These are phyloP conservation scores for Ogataea ganodermae DNA, from an alignment of 805 yeast species.

Conservation along the genomic window DNA sequence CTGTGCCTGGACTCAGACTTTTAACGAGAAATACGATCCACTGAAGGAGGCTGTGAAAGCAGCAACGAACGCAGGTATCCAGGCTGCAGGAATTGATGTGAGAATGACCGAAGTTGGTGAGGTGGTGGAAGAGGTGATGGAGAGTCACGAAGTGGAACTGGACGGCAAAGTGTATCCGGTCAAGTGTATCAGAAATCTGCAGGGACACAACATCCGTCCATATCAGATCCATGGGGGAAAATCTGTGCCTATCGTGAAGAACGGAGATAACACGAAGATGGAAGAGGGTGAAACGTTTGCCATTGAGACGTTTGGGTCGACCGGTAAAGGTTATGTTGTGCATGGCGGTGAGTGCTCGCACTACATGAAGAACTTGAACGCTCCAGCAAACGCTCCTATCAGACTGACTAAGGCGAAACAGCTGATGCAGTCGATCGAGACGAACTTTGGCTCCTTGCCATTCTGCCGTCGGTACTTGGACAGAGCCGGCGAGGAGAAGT, in stretches of 20 bases:
- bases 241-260: conserved; percentile 93
- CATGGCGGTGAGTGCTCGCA: conserved; percentile 93
- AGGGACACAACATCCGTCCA: conserved; percentile 90
- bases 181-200: conserved; percentile 86
- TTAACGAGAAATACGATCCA: conserved; percentile 79
- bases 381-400: conserved; percentile 51
- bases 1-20: conserved; percentile 91
- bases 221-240: conserved; percentile 91
- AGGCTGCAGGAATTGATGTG: conserved; percentile 94
- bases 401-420: conserved; percentile 67
- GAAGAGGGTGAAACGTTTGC: conserved; percentile 99
- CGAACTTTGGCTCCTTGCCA: conserved; percentile 90
- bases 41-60: conserved; percentile 83
- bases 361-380: conserved; percentile 66
- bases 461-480: conserved; percentile 96
- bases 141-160: conserved; percentile 88
- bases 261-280: conserved; percentile 94
- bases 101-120: conserved; percentile 94
- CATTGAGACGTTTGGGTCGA: conserved; percentile 96
- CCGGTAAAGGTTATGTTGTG: conserved; percentile 90
- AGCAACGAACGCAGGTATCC: conserved; percentile 92
- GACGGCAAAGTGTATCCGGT: conserved; percentile 84
- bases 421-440: conserved; percentile 68
- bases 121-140: conserved; percentile 96
- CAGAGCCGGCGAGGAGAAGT: conserved; percentile 87